These are phyloP conservation scores for Linnemannia hyalina DNA, from an alignment of 192 early-diverging fungal genomes.

Conservation along the genomic window DNA sequence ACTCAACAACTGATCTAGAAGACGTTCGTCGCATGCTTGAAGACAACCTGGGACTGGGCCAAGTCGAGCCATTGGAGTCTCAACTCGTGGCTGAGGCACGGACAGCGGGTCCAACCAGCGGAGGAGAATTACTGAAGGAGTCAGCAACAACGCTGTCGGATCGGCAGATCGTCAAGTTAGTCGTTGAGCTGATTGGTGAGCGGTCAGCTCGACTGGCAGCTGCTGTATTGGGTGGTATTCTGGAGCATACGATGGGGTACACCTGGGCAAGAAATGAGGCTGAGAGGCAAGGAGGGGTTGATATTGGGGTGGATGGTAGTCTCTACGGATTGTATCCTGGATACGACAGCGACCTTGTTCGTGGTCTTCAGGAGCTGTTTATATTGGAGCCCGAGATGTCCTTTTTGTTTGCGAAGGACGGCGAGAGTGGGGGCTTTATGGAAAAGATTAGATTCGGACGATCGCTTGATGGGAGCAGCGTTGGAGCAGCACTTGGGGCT, in stretches of 20 bases:
- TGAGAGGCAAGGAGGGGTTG: not conserved
- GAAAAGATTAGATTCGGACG: slow-evolving; percentile 72
- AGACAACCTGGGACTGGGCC: not conserved
- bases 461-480: slow-evolving; percentile 76
- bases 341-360: slow-evolving; percentile 78
- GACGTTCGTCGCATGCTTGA: slow-evolving; percentile 17
- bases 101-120: not conserved
- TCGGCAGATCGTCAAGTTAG: slow-evolving; percentile 78
- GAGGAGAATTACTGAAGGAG: not conserved
- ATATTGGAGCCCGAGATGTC: slow-evolving; percentile 41
- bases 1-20: slow-evolving; percentile 70
- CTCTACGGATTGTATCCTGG: slow-evolving; percentile 74
- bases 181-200: slow-evolving; percentile 83
- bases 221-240: slow-evolving; percentile 44
- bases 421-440: not conserved
- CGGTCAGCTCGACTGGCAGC: slow-evolving; percentile 84
- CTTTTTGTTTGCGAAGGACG: slow-evolving; percentile 15
- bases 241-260: slow-evolving; percentile 28
- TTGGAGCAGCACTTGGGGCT: slow-evolving; percentile 68
- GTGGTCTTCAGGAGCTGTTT: slow-evolving; percentile 79
- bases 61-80: not conserved
- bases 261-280: slow-evolving; percentile 1
- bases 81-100: not conserved
- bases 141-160: slow-evolving; percentile 71
- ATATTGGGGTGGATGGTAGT: slow-evolving; percentile 72